phyloP scores from a whole-genome alignment of 805 yeast species.

The Myxozyma udenii region DNA sequence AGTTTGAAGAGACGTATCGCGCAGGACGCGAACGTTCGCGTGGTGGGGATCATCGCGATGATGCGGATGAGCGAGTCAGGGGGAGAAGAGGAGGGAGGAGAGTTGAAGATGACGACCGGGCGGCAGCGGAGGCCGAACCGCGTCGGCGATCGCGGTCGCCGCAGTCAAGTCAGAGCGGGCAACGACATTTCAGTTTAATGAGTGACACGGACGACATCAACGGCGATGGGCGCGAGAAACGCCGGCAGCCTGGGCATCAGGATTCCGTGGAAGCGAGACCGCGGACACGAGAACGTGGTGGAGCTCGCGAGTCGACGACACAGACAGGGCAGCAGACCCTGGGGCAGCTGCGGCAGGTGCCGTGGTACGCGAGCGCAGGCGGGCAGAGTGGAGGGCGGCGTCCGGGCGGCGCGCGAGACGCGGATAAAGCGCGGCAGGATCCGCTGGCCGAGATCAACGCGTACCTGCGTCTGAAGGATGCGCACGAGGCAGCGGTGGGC shows the following conservation, averaged over 20 bases:
- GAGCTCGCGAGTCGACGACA: neutral
- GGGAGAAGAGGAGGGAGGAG: neutral
- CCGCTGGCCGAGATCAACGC: slow-evolving; percentile 14
- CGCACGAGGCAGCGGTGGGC: neutral
- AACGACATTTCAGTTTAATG: too few relatives aligned
- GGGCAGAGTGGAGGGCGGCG: slow-evolving; percentile 1
- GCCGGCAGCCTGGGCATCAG: neutral
- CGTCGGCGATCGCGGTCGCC: neutral
- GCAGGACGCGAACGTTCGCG: neutral
- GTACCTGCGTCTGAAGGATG: slow-evolving; percentile 8
- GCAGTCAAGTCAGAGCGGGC: too few relatives aligned
- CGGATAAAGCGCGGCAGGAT: slow-evolving; percentile 9
- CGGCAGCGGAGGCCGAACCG: neutral
- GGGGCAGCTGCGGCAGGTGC: slow-evolving; percentile 13
- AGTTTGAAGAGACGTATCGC: neutral
- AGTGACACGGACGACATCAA: too few relatives aligned
- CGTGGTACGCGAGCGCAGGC: slow-evolving; percentile 21
- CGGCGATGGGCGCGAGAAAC: too few relatives aligned
- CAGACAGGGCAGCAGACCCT: slow-evolving; percentile 1
- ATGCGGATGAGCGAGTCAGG: neutral
- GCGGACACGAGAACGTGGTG: neutral
- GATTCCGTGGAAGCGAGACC: neutral
- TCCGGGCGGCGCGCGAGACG: slow-evolving; percentile 1
- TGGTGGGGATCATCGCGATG: neutral
- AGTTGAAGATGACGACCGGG: slow-evolving; percentile 4